Conservation (phyloP, 2,329 filamentous ascomycete species). For the Sporothrix curviconia region DNA sequence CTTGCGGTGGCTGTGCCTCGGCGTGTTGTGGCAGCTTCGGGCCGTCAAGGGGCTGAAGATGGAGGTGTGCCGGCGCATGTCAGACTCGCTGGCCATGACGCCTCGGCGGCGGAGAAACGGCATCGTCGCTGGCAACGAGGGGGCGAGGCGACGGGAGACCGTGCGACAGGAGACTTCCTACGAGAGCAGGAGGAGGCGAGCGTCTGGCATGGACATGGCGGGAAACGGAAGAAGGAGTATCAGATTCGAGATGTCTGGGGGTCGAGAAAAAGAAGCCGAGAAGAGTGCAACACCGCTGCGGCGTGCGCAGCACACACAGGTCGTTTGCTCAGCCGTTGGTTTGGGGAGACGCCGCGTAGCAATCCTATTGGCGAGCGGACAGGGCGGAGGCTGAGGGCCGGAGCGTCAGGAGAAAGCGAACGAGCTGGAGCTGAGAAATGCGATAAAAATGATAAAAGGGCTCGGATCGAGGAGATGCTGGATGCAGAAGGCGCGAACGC, state of each 20-base stretch:
- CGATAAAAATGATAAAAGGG: neutral
- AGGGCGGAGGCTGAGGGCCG: neutral
- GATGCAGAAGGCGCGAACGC: neutral
- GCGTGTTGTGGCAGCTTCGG: constrained; percentile 10
- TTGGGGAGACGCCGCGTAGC: too few species aligned
- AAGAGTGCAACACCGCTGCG: neutral
- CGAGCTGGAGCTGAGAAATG: neutral
- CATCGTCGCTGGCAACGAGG: too few species aligned
- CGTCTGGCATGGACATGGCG: constrained; percentile 13
- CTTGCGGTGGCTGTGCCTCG: constrained; percentile 1
- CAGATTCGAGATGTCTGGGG: neutral
- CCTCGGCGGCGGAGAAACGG: constrained; percentile 56
- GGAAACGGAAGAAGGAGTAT: neutral
- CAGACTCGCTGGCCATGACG: constrained; percentile 52
- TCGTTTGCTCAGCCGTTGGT: too few species aligned
- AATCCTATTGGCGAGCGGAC: too few species aligned
- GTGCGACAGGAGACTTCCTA: too few species aligned
- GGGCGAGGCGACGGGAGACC: too few species aligned
- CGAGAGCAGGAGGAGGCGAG: constrained; percentile 7
- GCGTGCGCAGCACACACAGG: neutral
- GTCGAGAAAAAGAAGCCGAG: neutral
- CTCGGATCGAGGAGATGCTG: neutral
- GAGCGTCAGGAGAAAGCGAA: neutral
- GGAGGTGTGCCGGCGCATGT: constrained; percentile 48
- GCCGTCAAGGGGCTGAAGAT: constrained; percentile 26